A percentile compares a stretch with the other conserved stretches of the same genome.
Evolutionary conservation across 164 flowering plant genomes (phyloP).

Genomic region (Stephania yunnanensis): DNA sequence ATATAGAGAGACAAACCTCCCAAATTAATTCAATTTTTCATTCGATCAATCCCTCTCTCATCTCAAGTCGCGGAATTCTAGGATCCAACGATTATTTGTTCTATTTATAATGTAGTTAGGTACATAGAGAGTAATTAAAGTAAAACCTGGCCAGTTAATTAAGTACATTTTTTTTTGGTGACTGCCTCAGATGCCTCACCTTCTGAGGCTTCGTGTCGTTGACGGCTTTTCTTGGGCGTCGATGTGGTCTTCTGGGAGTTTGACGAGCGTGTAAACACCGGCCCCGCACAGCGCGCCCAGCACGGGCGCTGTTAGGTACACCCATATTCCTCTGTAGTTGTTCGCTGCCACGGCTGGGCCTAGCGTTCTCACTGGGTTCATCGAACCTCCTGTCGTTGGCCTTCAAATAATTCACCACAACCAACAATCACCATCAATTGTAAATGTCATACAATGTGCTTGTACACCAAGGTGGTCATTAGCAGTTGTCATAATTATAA

Average conservation of each 20-base stretch:
- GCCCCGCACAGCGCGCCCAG: slow-evolving; percentile 75
- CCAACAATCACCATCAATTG: too few relatives aligned
- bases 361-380: slow-evolving; percentile 85
- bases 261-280: slow-evolving; percentile 55
- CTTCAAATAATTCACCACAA: slow-evolving; percentile 20
- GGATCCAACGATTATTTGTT: not conserved
- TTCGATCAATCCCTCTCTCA: too few relatives aligned
- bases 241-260: slow-evolving; percentile 42
- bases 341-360: slow-evolving; percentile 84
- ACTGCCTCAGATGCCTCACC: slow-evolving; percentile 13
- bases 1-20: too few relatives aligned
- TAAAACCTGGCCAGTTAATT: too few relatives aligned
- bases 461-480: too few relatives aligned
- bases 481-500: too few relatives aligned
- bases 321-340: slow-evolving; percentile 74
- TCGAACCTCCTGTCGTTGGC: slow-evolving; percentile 64
- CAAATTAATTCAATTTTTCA: too few relatives aligned
- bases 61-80: not conserved
- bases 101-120: not conserved
- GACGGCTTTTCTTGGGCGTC: slow-evolving; percentile 27
- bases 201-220: slow-evolving; percentile 36
- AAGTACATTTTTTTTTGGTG: not conserved
- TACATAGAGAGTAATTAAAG: too few relatives aligned
- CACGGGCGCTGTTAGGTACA: slow-evolving; percentile 70
- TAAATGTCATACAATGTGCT: too few relatives aligned